These are phyloP conservation scores for Eimeria tenella DNA, from an alignment of 169 alveolate species.

Conservation along the genomic window DNA sequence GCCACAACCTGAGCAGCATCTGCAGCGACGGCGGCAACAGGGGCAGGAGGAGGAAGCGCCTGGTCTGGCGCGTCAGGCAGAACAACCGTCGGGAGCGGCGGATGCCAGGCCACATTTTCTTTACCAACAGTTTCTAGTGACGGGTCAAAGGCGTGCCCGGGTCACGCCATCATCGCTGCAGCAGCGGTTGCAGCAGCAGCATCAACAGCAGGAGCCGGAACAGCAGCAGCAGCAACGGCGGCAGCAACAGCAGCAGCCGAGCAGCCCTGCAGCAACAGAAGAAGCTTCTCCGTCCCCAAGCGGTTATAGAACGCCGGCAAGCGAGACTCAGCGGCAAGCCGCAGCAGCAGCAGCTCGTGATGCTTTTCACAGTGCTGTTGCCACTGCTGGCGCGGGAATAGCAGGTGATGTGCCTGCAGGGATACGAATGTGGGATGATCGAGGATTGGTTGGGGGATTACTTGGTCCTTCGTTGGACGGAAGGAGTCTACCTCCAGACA, in stretches of 20 bases:
- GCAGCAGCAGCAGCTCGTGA: slow-evolving; percentile 15
- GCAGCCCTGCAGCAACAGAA: background rate
- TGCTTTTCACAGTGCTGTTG: background rate
- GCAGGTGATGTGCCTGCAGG: background rate
- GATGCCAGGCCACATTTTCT: background rate
- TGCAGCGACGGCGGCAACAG: background rate
- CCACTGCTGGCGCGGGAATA: background rate
- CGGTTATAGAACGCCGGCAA: background rate
- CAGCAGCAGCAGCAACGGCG: slow-evolving; percentile 25
- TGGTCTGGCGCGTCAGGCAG: background rate
- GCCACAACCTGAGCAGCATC: background rate
- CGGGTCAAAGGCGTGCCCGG: slow-evolving; percentile 3
- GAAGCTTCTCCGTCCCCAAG: slow-evolving; percentile 23
- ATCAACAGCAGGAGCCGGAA: background rate
- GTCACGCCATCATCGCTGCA: background rate
- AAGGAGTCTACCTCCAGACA: background rate
- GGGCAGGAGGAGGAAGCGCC: background rate
- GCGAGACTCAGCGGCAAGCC: background rate
- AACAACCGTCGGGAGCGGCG: background rate
- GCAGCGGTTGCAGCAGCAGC: slow-evolving; percentile 29
- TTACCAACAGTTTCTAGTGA: slow-evolving; percentile 2
- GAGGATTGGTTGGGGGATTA: background rate
- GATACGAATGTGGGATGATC: background rate
- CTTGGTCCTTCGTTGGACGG: background rate
- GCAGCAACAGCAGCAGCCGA: slow-evolving; percentile 30